Evolutionary conservation across 1,284 basidiomycete species (phyloP), one percentile per base, ranked within the genome.

Genomic region (Trametes polyzona): DNA sequence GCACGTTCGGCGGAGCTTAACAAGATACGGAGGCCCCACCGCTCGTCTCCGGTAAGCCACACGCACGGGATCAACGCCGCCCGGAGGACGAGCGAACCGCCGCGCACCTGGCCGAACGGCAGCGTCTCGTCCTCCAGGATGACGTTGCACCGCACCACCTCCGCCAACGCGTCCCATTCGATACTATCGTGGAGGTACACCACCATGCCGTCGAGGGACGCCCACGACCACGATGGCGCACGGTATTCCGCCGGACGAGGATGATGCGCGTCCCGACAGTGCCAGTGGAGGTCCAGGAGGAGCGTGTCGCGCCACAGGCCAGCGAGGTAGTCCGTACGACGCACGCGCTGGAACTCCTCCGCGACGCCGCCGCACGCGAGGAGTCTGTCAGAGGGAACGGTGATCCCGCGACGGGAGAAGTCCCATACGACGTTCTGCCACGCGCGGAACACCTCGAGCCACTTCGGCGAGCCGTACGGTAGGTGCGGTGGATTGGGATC

Each of bases 321-420:
- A 21, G 19, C 60, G 19, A 62, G 60, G 44, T 59, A 62, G 26
- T 59, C 60, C 10, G 51, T 35, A 24, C 46, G 40, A 54, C 50
- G 53, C n/a, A 35, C 40, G 27, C 57, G 57, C 8, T 46, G 27
- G 54, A 62, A 62, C 8, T 42, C 39, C 54, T 57, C 54, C 6
- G 57, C 57, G 51, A 62, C 39, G 2, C 47, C 51, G 10, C 54
- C 57, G 43, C 55, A 55, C 37, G 60, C 60, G 30, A 59, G 26
- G 33, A 62, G 55, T 39, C 59, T 62, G 57, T 62, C 60, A 3
- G 21, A 48, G 5, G 57, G 51, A 17, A 44, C 43, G 0, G 50
- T 30, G 17, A 55, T 12, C 2, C 35, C 11, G 17, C 61, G 61
- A 3, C 42, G 51, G 5, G 51, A 57, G 48, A 59, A 62, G 43